Evolutionary conservation across 495 filamentous ascomycete species (phyloP).

Genomic region (Cercophora sp.): DNA sequence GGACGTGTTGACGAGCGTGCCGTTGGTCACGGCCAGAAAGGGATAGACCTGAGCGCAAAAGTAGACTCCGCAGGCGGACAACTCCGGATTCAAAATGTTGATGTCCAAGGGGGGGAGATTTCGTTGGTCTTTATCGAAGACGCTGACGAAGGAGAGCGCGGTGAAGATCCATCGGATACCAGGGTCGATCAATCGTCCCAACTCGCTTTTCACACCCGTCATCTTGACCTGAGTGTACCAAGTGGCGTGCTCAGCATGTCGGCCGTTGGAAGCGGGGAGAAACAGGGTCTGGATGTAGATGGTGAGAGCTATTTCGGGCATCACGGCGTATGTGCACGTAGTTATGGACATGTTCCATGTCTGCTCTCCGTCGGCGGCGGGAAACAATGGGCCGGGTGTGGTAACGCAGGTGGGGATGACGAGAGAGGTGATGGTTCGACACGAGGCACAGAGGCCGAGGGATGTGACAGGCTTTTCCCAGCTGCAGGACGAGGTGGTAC

Average conservation of each 20-base stretch:
- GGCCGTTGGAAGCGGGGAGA: conserved; percentile 8
- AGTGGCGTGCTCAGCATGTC: conserved; percentile 7
- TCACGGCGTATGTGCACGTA: conserved; percentile 9
- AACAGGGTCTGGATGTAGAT: conserved; percentile 2
- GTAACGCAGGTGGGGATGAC: neutral
- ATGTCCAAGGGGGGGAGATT: neutral
- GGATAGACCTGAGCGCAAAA: conserved; percentile 4
- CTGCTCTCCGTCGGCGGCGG: neutral
- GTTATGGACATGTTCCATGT: conserved; percentile 5
- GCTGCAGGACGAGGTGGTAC: conserved; percentile 2
- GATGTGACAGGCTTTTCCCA: neutral
- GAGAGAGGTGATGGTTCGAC: neutral
- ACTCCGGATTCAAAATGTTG: neutral
- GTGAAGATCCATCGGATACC: neutral
- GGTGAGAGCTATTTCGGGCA: neutral
- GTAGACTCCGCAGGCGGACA: conserved; percentile 4
- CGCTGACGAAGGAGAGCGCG: neutral
- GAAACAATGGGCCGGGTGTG: neutral
- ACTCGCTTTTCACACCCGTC: neutral
- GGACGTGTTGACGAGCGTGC: neutral
- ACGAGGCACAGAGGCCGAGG: conserved; percentile 2
- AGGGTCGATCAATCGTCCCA: neutral
- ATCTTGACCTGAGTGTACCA: conserved; percentile 7
- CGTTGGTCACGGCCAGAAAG: neutral
- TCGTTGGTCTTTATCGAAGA: neutral